Conservation (phyloP, 208 protist species). For the Strigomonas galati region DNA sequence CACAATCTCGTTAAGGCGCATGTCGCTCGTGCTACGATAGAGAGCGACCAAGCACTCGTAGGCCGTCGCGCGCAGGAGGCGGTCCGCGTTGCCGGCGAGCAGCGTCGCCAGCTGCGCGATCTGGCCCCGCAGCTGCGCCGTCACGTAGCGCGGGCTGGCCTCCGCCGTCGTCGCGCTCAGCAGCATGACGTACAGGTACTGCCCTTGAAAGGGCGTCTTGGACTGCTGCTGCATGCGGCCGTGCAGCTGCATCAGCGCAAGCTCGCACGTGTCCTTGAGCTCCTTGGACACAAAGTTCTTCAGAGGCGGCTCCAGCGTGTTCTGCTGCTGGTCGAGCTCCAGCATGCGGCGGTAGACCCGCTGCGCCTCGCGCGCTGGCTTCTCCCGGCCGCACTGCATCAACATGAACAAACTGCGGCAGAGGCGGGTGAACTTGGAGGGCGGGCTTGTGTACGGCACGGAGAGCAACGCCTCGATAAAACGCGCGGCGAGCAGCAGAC, state of each 20-base stretch:
- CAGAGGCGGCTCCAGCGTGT: slow-evolving; percentile 50
- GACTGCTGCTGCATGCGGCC: slow-evolving; percentile 52
- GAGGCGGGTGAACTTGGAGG: slow-evolving; percentile 76
- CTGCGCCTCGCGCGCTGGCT: slow-evolving; percentile 64
- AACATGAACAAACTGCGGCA: slow-evolving; percentile 76
- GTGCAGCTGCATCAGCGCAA: slow-evolving; percentile 78
- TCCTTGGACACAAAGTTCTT: slow-evolving; percentile 85
- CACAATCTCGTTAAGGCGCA: slow-evolving; percentile 79
- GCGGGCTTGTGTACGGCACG: slow-evolving; percentile 77
- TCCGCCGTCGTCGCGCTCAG: slow-evolving; percentile 60
- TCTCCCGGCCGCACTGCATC: slow-evolving; percentile 68
- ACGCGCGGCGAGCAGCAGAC: slow-evolving; percentile 53
- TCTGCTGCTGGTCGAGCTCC: slow-evolving; percentile 37
- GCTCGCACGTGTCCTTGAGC: slow-evolving; percentile 77
- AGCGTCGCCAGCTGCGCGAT: slow-evolving; percentile 75
- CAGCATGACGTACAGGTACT: slow-evolving; percentile 81
- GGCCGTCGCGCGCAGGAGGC: slow-evolving; percentile 52
- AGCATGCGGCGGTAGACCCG: slow-evolving; percentile 77
- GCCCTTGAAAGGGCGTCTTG: slow-evolving; percentile 43
- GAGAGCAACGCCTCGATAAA: slow-evolving; percentile 81
- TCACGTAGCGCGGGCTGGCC: slow-evolving; percentile 75
- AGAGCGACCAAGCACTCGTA: slow-evolving; percentile 85
- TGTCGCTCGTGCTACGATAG: slow-evolving; percentile 58
- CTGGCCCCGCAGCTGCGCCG: slow-evolving; percentile 45
- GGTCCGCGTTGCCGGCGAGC: slow-evolving; percentile 61